Evolutionary conservation across 177 flowering plant genomes (phyloP).

Genomic region (Vitis hybrid): DNA sequence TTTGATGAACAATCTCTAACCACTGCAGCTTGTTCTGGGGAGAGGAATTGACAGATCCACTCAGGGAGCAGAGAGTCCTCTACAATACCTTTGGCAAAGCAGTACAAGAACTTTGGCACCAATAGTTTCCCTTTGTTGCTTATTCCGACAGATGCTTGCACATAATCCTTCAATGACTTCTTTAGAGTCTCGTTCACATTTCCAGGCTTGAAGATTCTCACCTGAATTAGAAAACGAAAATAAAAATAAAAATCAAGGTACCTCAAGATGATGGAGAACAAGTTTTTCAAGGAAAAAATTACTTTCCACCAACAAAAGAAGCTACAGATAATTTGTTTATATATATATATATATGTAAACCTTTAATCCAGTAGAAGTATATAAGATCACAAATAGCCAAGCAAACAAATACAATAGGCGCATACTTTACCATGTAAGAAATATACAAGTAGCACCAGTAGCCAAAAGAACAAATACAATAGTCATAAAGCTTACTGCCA

Average conservation of each 20-base stretch:
- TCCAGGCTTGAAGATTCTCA: conserved; percentile 36
- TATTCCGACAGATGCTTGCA: conserved; percentile 44
- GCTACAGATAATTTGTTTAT: no score
- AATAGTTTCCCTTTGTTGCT: conserved; percentile 40
- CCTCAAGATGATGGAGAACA: not conserved
- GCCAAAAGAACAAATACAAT: no score
- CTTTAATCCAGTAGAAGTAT: no score
- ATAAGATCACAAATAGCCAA: no score
- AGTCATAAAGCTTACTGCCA: no score
- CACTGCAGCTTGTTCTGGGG: conserved; percentile 38
- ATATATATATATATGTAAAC: no score
- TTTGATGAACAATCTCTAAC: conserved; percentile 28
- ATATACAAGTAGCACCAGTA: no score
- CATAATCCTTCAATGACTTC: conserved; percentile 34
- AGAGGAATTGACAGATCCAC: conserved; percentile 42
- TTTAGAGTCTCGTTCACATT: conserved; percentile 31
- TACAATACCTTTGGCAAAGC: conserved; percentile 36
- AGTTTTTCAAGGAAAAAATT: no score
- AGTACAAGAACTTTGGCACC: conserved; percentile 40
- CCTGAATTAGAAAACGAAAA: conserved; percentile 22
- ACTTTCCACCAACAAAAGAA: no score
- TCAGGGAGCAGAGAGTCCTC: conserved; percentile 35
- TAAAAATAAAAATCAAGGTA: not conserved
- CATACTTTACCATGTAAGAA: no score
- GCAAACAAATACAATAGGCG: no score